Base-by-base conservation (phyloP, 768 basidiomycete genomes). In the Tubosaeta sp. region DNA sequence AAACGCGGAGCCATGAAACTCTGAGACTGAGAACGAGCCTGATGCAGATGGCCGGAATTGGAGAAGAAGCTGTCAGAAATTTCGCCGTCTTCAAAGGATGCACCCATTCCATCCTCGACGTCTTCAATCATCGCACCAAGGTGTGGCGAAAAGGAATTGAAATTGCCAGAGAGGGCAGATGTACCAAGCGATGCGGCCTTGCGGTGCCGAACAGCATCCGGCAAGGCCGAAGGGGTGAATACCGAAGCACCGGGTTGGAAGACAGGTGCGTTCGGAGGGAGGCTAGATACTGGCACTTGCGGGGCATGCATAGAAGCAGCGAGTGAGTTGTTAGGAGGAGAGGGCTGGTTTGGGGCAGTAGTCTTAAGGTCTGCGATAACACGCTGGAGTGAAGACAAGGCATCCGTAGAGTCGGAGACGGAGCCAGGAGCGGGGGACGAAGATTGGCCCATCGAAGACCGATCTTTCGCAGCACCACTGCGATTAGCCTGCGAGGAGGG, bases 281-380 rank as follows among this genome's bases (percentile, higher is more conserved):
- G 75, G 47, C 63, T 83, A 21, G 84, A 81, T 30, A 64, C 59
- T 10, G 59, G 60, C 19, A 54, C 61, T 54, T 83, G 82, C 34
- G 79, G 68, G 14, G 71, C 69, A 55, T 79, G 72, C 62, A 80
- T 76, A 38, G 78, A 72, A 58, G 62, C 69, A 54, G 75, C 56
- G 31, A 71, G 63, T 4, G 69, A 64, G 44, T 71, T 75, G 52
- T 62, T 71, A 36, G 71, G 67, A 54, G 70, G 71, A 61, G 70
- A 69, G 0, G 51, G 36, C 59, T 69, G 79, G 62, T 73, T 80
- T 46, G 81, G 75, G 44, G 88, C 84, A 3, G 90, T 79, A 16
- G 87, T 86, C 77, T 93, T 95, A 56, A 96, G 76, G 69, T 97
- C 94, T 49, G 89, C 89, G 59, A 97, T 97, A 68, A 96, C 87